Conservation (phyloP, 257 asterid genomes). For the Craterostigma plantagineum region DNA sequence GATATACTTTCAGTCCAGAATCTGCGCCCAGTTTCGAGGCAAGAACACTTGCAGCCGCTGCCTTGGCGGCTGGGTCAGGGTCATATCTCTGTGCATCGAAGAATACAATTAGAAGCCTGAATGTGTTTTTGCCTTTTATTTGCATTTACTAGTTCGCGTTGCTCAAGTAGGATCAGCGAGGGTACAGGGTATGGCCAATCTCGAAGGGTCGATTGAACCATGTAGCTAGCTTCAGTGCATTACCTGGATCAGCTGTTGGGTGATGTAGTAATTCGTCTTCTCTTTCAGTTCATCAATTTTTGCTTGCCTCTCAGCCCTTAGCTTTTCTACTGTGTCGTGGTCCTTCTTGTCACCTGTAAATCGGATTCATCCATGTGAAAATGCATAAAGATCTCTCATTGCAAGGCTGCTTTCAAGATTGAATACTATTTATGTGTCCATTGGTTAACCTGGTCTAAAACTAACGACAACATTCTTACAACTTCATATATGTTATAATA, state of each 20-base stretch:
- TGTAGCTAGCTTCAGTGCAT: not conserved
- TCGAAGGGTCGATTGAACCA: too few species aligned
- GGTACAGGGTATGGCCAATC: not conserved
- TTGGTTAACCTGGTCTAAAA: too few species aligned
- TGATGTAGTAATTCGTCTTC: conserved; percentile 65
- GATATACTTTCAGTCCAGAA: conserved; percentile 37
- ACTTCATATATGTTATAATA: not conserved
- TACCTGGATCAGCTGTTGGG: conserved; percentile 96
- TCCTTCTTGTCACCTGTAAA: conserved; percentile 61
- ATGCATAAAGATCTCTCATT: not conserved
- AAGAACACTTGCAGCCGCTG: conserved; percentile 58
- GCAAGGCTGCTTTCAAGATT: too few species aligned
- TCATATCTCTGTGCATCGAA: conserved; percentile 37
- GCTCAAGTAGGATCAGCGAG: too few species aligned
- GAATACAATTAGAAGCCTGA: not conserved
- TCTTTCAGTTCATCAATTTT: conserved; percentile 86
- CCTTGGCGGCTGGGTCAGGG: conserved; percentile 68
- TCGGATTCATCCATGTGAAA: not conserved
- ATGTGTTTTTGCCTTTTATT: too few species aligned
- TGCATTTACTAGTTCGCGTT: too few species aligned
- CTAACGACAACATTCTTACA: too few species aligned
- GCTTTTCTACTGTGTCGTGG: conserved; percentile 56
- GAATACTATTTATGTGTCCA: too few species aligned
- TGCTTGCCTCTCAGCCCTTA: conserved; percentile 69
- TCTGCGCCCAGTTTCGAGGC: conserved; percentile 66